Conservation (phyloP, 2,329 filamentous ascomycete genomes). For the Ploettnerulaceae sp. region DNA sequence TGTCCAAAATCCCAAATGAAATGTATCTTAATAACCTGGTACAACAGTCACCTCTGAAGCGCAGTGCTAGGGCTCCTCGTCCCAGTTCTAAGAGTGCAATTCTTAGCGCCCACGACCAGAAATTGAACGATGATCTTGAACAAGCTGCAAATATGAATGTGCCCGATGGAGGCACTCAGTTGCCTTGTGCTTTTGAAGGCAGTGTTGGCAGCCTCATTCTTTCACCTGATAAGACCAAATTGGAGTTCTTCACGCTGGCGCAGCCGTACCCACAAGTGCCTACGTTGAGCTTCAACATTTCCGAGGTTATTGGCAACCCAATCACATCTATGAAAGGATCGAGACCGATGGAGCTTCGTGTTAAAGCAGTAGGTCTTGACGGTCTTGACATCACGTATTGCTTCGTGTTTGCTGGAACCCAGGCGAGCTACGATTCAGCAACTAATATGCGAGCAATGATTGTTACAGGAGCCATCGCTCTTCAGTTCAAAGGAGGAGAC, state of each 20-base stretch:
- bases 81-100: background rate
- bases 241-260: constrained; percentile 23
- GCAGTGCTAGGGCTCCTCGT: background rate
- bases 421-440: constrained; percentile 17
- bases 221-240: constrained; percentile 20
- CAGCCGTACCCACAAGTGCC: constrained; percentile 16
- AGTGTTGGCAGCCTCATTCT: constrained; percentile 28
- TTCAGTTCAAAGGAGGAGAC: constrained; percentile 13
- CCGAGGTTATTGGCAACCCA: constrained; percentile 24
- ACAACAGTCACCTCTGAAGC: background rate
- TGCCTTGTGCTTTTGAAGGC: constrained; percentile 23
- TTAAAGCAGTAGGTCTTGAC: constrained; percentile 18
- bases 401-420: constrained; percentile 24
- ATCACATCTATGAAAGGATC: constrained; percentile 28
- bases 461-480: constrained; percentile 22
- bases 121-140: background rate
- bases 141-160: constrained; percentile 16
- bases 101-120: background rate
- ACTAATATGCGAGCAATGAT: constrained; percentile 29
- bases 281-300: constrained; percentile 19
- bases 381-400: constrained; percentile 17
- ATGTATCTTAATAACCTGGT: too few species aligned
- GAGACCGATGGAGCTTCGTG: constrained; percentile 30
- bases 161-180: constrained; percentile 15
- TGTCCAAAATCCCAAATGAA: too few species aligned